A percentile compares a stretch with the other conserved stretches of the same genome.
Conservation (phyloP, 495 filamentous ascomycete genomes). For the Aspergillus kassunensis region DNA sequence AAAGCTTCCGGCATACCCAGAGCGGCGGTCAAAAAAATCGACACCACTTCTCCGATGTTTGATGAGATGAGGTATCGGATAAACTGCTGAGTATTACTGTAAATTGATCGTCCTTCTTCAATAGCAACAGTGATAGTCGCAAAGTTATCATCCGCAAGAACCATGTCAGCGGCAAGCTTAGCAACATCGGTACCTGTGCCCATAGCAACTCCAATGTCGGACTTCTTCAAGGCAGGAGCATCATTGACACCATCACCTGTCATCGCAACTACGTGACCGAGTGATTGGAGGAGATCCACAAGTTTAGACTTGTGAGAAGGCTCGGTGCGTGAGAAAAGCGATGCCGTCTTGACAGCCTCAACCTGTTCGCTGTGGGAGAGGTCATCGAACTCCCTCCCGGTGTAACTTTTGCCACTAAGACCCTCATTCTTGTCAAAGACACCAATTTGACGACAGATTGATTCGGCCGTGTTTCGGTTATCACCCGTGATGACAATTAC, state of each 20-base stretch:
- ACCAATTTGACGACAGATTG: slow-evolving; percentile 94
- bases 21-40: slow-evolving; percentile 97
- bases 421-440: slow-evolving; percentile 83
- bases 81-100: slow-evolving; percentile 99
- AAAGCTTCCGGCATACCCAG: slow-evolving; percentile 97
- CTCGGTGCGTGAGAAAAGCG: slow-evolving; percentile 95
- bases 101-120: slow-evolving; percentile 96
- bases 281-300: slow-evolving; percentile 90
- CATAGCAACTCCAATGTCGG: slow-evolving; percentile 99
- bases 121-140: slow-evolving; percentile 95
- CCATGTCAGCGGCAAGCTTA: slow-evolving; percentile 97
- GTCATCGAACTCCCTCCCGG: slow-evolving; percentile 88
- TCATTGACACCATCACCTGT: slow-evolving; percentile 99
- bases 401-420: slow-evolving; percentile 87
- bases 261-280: slow-evolving; percentile 97
- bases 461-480: slow-evolving; percentile 95
- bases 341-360: slow-evolving; percentile 77
- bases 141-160: slow-evolving; percentile 97
- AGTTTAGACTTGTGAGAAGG: slow-evolving; percentile 93
- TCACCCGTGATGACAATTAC: slow-evolving; percentile 98
- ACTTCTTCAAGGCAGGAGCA: slow-evolving; percentile 95
- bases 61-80: slow-evolving; percentile 98
- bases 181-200: slow-evolving; percentile 97
- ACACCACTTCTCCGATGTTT: slow-evolving; percentile 99
- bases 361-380: slow-evolving; percentile 76